Evolutionary conservation across 2,329 filamentous ascomycete species (phyloP).

Genomic region (Sclerotinia nivalis): DNA sequence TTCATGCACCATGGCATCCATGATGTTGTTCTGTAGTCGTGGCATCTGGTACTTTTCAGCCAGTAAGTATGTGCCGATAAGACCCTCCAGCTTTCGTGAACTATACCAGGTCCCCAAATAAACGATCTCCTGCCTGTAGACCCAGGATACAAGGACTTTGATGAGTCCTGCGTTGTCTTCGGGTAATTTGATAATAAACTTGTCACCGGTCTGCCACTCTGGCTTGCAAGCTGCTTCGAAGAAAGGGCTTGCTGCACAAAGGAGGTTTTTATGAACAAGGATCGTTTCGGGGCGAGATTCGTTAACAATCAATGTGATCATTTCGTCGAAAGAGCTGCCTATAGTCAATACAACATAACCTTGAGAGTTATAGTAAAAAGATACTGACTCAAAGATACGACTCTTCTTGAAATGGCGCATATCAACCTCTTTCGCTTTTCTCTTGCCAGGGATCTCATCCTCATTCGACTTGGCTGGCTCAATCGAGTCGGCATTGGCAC

Average conservation of each 20-base stretch:
- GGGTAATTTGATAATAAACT: conserved; percentile 14
- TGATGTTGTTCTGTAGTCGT: neutral
- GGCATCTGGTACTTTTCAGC: conserved; percentile 3
- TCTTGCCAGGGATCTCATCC: neutral
- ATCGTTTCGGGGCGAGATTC: neutral
- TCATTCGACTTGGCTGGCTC: neutral
- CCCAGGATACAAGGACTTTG: neutral
- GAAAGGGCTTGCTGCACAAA: conserved; percentile 25
- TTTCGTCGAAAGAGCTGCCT: neutral
- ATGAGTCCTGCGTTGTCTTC: neutral
- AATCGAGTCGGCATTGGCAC: neutral
- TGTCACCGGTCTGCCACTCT: conserved; percentile 16
- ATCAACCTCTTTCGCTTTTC: neutral
- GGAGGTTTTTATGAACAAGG: conserved; percentile 24
- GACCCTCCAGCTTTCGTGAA: no score
- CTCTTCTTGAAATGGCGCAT: neutral
- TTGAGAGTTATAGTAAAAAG: neutral
- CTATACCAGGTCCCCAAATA: no score
- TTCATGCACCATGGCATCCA: conserved; percentile 1
- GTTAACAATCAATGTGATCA: conserved; percentile 21
- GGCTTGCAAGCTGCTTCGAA: conserved; percentile 27
- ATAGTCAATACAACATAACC: neutral
- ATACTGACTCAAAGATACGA: neutral
- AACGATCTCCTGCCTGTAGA: neutral
- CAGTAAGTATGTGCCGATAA: neutral